A percentile compares a stretch with the other conserved stretches of the same genome.
phyloP scores from a whole-genome alignment of 129 eudicot species.

The Saposhnikovia divaricata region DNA sequence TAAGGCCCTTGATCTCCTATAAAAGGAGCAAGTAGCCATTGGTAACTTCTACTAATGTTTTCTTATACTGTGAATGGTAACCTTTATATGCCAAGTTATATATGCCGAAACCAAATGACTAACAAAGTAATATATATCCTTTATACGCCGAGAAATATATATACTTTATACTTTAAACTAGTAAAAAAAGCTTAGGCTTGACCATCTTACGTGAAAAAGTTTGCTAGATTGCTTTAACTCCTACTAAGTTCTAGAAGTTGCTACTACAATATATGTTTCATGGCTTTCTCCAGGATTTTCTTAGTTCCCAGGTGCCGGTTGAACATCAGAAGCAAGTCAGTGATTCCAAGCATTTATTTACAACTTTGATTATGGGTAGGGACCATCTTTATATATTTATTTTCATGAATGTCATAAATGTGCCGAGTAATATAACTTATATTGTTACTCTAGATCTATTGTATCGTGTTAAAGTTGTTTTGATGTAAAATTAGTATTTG shows the following conservation, averaged over 20 bases:
- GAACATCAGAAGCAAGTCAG: slow-evolving; percentile 83
- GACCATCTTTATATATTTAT: slow-evolving; percentile 26
- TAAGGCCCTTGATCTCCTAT: too few relatives aligned
- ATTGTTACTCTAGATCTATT: neutral
- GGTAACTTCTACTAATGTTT: too few relatives aligned
- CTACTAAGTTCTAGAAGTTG: neutral
- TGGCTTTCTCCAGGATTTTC: slow-evolving; percentile 51
- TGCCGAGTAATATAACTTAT: neutral
- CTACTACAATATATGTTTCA: neutral
- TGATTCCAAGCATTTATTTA: slow-evolving; percentile 82
- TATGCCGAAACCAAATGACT: too few relatives aligned
- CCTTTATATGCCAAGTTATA: too few relatives aligned
- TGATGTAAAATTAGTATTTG: neutral
- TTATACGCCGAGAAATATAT: neutral
- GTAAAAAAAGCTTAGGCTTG: neutral
- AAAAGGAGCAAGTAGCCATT: too few relatives aligned
- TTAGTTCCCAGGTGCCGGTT: slow-evolving; percentile 67
- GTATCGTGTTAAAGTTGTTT: neutral
- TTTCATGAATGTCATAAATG: neutral
- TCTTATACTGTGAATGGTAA: too few relatives aligned
- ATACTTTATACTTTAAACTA: neutral
- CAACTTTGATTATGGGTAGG: slow-evolving; percentile 90
- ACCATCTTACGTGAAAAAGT: neutral
- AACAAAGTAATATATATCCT: too few relatives aligned
- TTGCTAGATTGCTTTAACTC: neutral